A percentile compares a stretch with the other conserved stretches of the same genome.
These are phyloP conservation scores for Globisporangium emineosum DNA, from an alignment of 352 stramenopile species.

Conservation along the genomic window DNA sequence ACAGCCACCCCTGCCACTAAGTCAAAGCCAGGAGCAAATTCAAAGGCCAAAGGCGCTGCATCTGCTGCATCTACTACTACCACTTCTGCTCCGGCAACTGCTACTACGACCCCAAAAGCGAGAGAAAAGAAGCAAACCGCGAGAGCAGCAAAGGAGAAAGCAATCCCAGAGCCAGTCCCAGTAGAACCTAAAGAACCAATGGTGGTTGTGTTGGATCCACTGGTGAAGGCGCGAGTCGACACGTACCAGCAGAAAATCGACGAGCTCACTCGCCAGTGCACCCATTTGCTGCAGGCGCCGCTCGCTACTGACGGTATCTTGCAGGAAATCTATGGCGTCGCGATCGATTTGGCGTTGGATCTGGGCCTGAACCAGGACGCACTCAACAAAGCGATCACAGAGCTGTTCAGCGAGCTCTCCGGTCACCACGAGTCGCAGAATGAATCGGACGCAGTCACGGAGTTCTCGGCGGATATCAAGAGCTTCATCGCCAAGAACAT, in stretches of 20 bases:
- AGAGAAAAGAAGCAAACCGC: slow-evolving; percentile 18
- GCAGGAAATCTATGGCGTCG: slow-evolving; percentile 73
- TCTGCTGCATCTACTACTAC: not conserved
- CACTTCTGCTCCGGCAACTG: not conserved
- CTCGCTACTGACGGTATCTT: slow-evolving; percentile 35
- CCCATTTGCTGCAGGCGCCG: slow-evolving; percentile 26
- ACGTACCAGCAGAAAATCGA: slow-evolving; percentile 75
- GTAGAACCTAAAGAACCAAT: slow-evolving; percentile 20
- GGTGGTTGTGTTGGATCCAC: slow-evolving; percentile 45
- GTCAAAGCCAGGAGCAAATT: not conserved
- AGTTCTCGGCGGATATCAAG: slow-evolving; percentile 37
- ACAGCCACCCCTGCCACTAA: not conserved
- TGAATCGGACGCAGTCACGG: slow-evolving; percentile 20
- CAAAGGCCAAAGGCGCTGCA: slow-evolving; percentile 1
- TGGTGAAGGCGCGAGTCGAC: slow-evolving; percentile 57
- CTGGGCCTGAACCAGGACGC: slow-evolving; percentile 27
- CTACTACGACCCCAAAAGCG: not conserved
- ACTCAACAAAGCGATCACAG: slow-evolving; percentile 12
- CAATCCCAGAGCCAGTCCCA: slow-evolving; percentile 13
- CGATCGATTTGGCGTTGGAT: slow-evolving; percentile 36
- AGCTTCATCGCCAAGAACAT: slow-evolving; percentile 48
- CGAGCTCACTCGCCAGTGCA: slow-evolving; percentile 55
- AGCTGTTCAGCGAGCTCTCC: slow-evolving; percentile 13
- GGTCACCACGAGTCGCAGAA: slow-evolving; percentile 16
- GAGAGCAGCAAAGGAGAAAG: slow-evolving; percentile 16